Base-by-base conservation (phyloP, 1,284 basidiomycete species). In the Xanthoconium separans region DNA sequence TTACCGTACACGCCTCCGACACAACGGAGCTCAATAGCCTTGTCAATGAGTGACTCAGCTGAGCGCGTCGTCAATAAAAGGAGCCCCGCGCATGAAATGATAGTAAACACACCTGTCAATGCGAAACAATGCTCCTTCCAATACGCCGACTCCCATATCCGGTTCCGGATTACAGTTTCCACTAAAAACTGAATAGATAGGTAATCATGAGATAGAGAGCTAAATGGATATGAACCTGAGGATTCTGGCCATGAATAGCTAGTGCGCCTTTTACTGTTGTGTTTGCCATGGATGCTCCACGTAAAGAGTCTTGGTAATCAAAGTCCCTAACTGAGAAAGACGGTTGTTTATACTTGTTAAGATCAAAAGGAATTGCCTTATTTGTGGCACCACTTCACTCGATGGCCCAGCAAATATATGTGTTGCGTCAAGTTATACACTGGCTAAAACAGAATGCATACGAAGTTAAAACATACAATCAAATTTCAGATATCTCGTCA, bases 51-150 rank as follows among this genome's bases (percentile, higher is more conserved):
- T 36, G 84, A 89, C 66, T 95, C 95, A 20, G 97, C 95, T 89
- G 70, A 57, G 61, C 0, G 31, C 5, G 61, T 47, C 58, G 64
- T 58, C 15, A 42, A 16, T 51, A 41, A 16, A 31, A 36, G 9
- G 30, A 20, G 3, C 20, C 3, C 50, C 18, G 12, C 6, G 10
- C 50, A 39, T 16, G 55, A 24, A 42, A 27, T n/a, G 51, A 18
- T 47, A 29, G 36, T 22, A 46, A 44, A 63, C 64, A 43, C 51
- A 91, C 93, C 92, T 57, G 90, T 95, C 44, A 96, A 75, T 20
- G 93, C 93, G 69, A 96, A 96, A 66, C 93, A 96, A 57, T 95
- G 91, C 68, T 98, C 94, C 73, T 98, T 99, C 97, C 97, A 99
- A 73, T 86, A 99, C 16, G 82, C 75, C 0, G 91, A 91, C 71